Evolutionary conservation across 768 basidiomycete species (phyloP).

Genomic region (Auricularia cornea): DNA sequence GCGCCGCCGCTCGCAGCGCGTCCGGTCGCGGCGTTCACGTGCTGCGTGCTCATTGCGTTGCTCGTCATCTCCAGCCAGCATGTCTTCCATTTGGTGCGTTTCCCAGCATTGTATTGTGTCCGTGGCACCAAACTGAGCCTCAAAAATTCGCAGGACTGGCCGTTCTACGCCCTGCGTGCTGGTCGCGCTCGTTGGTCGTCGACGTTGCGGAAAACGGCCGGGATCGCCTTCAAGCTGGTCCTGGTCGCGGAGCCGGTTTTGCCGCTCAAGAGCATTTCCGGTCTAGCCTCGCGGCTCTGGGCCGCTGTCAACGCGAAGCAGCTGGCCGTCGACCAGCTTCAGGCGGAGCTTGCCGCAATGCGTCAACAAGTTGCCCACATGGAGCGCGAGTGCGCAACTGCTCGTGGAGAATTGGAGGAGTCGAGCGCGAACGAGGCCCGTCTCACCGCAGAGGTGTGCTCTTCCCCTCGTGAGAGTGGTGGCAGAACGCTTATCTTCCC

Average conservation of each 20-base stretch:
- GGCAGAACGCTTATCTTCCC: not conserved
- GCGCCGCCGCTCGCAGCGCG: too few species aligned
- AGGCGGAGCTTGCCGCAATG: not conserved
- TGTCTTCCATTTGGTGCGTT: not conserved
- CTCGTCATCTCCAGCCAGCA: not conserved
- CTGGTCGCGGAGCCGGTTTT: not conserved
- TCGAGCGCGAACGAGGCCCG: too few species aligned
- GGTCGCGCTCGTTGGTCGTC: not conserved
- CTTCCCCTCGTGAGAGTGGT: too few species aligned
- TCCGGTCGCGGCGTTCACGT: not conserved
- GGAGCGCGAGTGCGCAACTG: too few species aligned
- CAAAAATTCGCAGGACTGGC: not conserved
- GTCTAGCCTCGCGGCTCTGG: not conserved
- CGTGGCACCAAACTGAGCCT: too few species aligned
- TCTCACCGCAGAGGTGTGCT: too few species aligned
- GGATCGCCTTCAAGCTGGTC: not conserved
- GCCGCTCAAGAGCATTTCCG: not conserved
- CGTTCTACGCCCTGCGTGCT: not conserved
- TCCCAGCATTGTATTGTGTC: too few species aligned
- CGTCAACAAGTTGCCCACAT: too few species aligned
- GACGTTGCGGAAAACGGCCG: not conserved
- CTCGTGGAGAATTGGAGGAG: too few species aligned
- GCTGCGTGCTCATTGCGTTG: not conserved
- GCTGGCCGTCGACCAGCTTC: not conserved
- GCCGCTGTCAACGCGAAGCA: not conserved